Evolutionary conservation across 2,329 filamentous ascomycete genomes (phyloP).

Genomic region (Colletotrichum paranaense): DNA sequence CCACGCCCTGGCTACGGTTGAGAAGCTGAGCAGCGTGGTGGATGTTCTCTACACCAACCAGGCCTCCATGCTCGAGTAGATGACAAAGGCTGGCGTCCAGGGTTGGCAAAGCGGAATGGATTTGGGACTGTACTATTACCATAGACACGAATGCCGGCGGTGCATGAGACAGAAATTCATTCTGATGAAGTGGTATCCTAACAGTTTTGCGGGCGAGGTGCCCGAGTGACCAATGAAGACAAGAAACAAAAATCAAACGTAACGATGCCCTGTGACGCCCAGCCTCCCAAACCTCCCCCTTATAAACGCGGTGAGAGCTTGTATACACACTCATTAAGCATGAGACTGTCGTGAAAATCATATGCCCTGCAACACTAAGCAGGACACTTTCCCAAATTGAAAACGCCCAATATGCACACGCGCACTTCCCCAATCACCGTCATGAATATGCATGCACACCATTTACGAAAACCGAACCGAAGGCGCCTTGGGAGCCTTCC

Average conservation of each 20-base stretch:
- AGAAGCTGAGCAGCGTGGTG: conserved; percentile 96
- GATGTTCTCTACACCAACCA: conserved; percentile 98
- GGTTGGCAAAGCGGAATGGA: conserved; percentile 22
- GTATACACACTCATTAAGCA: conserved; percentile 3
- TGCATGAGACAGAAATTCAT: conserved; percentile 36
- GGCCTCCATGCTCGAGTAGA: conserved; percentile 90
- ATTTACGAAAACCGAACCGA: conserved; percentile 24
- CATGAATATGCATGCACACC: neutral
- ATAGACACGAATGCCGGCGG: conserved; percentile 38
- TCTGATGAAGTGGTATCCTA: conserved; percentile 36
- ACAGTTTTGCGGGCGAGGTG: conserved; percentile 14
- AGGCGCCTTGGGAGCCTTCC: conserved; percentile 3
- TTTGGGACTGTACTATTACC: conserved; percentile 39
- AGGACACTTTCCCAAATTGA: neutral
- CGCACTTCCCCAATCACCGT: neutral
- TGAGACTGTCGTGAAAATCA: conserved; percentile 19
- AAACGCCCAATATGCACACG: conserved; percentile 3
- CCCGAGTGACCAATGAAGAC: conserved; percentile 10
- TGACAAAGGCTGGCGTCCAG: conserved; percentile 25
- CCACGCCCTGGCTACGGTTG: conserved; percentile 91
- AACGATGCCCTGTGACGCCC: conserved; percentile 13
- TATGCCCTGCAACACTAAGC: conserved; percentile 39
- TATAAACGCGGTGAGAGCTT: neutral
- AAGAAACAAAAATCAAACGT: neutral
- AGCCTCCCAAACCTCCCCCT: conserved; percentile 4